phyloP scores from a whole-genome alignment of 371 early-diverging fungal genomes.

The Sporodiniella umbellata region DNA sequence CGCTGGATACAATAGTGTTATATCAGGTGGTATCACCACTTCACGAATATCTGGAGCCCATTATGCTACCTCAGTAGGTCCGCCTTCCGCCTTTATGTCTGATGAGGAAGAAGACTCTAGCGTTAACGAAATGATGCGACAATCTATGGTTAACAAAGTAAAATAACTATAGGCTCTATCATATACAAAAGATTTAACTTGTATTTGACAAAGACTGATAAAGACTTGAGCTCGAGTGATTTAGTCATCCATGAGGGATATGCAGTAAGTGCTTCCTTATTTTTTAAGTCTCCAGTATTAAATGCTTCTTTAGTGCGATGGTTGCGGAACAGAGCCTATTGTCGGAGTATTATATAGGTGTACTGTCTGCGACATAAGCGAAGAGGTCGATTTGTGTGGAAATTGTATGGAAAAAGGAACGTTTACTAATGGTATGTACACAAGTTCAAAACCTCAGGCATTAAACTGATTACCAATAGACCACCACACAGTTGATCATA shows the following conservation, averaged over 20 bases:
- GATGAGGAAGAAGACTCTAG: slow-evolving; percentile 53
- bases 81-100: slow-evolving; percentile 63
- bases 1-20: slow-evolving; percentile 38
- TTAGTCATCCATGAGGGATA: slow-evolving; percentile 51
- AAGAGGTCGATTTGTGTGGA: slow-evolving; percentile 51
- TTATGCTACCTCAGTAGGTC: slow-evolving; percentile 45
- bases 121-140: slow-evolving; percentile 52
- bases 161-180: background rate
- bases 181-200: background rate
- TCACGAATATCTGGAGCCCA: slow-evolving; percentile 57
- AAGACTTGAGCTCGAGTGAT: slow-evolving; percentile 7
- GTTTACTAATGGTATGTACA: slow-evolving; percentile 51
- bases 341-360: slow-evolving; percentile 60
- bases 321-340: slow-evolving; percentile 62
- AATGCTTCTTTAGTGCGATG: slow-evolving; percentile 58
- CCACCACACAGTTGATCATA: slow-evolving; percentile 46
- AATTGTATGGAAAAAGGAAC: slow-evolving; percentile 43
- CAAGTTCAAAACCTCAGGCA: too few species aligned
- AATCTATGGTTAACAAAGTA: slow-evolving; percentile 15
- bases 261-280: slow-evolving; percentile 39
- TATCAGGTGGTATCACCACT: slow-evolving; percentile 37
- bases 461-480: slow-evolving; percentile 18
- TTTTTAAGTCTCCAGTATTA: too few species aligned
- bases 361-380: slow-evolving; percentile 52
- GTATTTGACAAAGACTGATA: background rate